Base-by-base conservation (phyloP, 1,284 basidiomycete genomes). In the Rhodotorula mucilaginosa region DNA sequence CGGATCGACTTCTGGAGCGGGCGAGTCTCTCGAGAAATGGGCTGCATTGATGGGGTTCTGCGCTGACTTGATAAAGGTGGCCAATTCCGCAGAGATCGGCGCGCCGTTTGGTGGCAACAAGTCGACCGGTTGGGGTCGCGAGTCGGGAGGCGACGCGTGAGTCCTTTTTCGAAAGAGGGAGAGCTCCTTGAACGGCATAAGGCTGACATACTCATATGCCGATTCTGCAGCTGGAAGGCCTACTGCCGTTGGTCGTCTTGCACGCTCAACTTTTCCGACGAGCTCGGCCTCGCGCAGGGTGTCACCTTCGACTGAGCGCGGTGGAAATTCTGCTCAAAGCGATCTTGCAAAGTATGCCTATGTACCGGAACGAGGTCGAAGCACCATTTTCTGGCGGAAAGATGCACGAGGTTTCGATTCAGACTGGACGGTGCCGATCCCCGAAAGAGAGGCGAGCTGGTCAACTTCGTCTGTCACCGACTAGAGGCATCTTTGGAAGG, bases 231-330 rank as follows among this genome's bases (percentile, higher is more conserved):
- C 34, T 68, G 68, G 70, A 58, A 71, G 65, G 70, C 77, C 73
- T 82, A 82, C 71, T 78, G 75, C 68, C 69, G 80, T 51, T 83
- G 80, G 81, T 89, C 90, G 80, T 88, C 91, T 57, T 93, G 91
- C 80, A 97, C 94, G 12, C 85, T 98, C 81, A 98, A 97, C 83
- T 97, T 92, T 83, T 92, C 91, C 47, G 87, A 92, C 79, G 86
- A 88, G 78, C 89, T 93, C 61, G 92, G 91, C 16, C 84, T 97
- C 39, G 94, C 94, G 1, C 94, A 97, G 82, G 94, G 94, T 10
- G 93, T 97, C 71, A 88, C 86, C 77, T 97, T 97, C 58, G 71
- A 74, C 58, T 62, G 44, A 58, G 39, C 34, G 34, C 19, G 4
- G 13, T 29, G 16, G 13, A 31, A 6, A 31, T 16, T 16, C 16